Base-by-base conservation (phyloP, 306 rosid species). In the Prunus mongolica region DNA sequence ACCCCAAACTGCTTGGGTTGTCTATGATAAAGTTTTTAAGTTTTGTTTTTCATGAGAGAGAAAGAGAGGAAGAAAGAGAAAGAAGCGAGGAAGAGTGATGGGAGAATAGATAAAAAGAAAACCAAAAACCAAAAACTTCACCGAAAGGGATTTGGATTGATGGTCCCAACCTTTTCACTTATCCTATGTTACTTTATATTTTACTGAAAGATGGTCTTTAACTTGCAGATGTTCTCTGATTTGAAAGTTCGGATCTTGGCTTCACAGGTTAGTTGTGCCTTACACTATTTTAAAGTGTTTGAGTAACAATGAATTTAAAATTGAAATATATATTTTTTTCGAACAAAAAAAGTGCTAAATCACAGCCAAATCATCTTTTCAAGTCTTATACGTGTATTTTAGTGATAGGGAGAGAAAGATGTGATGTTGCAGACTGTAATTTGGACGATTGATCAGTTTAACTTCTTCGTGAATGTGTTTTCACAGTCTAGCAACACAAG, bases 211-310 rank as follows among this genome's bases (percentile, higher is more conserved):
- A 55, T 44, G 54, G 47, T 34, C 60, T 67, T 67, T 62, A 65
- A 60, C 69, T 25, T 80, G 85, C 91, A 87, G 91, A 74, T 84
- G 19, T 87, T 87, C 82, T 61, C 91, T 19, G 88, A 87, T 82
- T 80, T 87, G 87, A 87, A 87, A 74, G 84, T 74, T 16, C 82
- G 83, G 73, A 87, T 87, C 66, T 47, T 87, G 83, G 85, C 88
- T 67, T 84, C 88, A 14, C 91, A 87, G 91, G 91, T 82, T 38
- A 80, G 87, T 76, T 56, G 38, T 41, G 2, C n/a, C 67, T 38
- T 72, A 13, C 72, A 69, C 50, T 25, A 30, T 24, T 52, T 34
- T 34, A 34, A 64, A 11, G 41, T 3, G 55, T 25, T 41, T 41
- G 28, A 71, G 28, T 11, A 19, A 41, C 20, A 38, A 14, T 71